Evolutionary conservation across 345 rosid genomes (phyloP).

Genomic region (Eutrema japonicum): DNA sequence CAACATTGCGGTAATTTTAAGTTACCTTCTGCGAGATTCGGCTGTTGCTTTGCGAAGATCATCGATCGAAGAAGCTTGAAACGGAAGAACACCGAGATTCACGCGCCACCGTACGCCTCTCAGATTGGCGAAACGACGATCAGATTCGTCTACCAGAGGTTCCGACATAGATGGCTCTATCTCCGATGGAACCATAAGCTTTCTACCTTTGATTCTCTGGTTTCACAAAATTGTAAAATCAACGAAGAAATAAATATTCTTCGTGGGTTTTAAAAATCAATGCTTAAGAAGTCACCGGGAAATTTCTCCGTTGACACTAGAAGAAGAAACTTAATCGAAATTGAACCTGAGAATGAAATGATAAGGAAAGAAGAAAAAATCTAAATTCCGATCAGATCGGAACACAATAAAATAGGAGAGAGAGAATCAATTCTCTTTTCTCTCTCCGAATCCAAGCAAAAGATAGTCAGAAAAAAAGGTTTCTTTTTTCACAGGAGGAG

Average conservation of each 20-base stretch:
- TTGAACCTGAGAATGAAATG: background rate
- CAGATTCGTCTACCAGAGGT: slow-evolving; percentile 22
- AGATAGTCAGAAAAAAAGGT: background rate
- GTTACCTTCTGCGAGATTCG: slow-evolving; percentile 81
- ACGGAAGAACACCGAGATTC: slow-evolving; percentile 78
- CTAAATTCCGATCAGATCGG: slow-evolving; percentile 38
- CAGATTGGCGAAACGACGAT: slow-evolving; percentile 49
- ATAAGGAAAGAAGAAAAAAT: background rate
- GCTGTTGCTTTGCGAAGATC: slow-evolving; percentile 87
- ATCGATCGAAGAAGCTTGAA: slow-evolving; percentile 62
- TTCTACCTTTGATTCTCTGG: background rate
- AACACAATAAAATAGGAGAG: slow-evolving; percentile 26
- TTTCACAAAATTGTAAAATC: background rate
- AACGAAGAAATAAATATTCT: slow-evolving; percentile 5
- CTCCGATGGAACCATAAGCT: slow-evolving; percentile 33
- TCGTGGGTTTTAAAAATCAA: background rate
- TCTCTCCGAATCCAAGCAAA: slow-evolving; percentile 38
- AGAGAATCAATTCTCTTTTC: slow-evolving; percentile 12
- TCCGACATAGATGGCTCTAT: slow-evolving; percentile 22
- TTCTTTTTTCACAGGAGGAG: background rate
- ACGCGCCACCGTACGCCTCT: slow-evolving; percentile 92
- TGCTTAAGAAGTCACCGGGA: slow-evolving; percentile 17
- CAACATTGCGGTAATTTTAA: slow-evolving; percentile 6
- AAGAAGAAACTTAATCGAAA: slow-evolving; percentile 23
- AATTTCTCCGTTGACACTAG: slow-evolving; percentile 14